phyloP scores from a whole-genome alignment of 164 flowering plant species.

The Pachysandra terminalis region DNA sequence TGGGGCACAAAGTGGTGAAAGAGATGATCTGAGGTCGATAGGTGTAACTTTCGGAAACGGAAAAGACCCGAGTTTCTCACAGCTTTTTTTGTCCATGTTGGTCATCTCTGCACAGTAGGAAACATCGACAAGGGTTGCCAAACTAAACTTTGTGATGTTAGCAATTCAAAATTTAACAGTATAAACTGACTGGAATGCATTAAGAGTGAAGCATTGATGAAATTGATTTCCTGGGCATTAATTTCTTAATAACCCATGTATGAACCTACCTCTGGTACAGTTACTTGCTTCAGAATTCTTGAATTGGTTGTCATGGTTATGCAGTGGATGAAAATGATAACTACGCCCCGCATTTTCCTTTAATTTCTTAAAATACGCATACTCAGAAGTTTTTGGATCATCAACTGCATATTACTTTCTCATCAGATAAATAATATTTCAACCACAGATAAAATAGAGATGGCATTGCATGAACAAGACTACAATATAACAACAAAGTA shows the following conservation, averaged over 20 bases:
- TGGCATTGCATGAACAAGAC: background rate
- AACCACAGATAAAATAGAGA: background rate
- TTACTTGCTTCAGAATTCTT: conserved; percentile 22
- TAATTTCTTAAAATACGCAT: conserved; percentile 56
- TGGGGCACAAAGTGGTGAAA: conserved; percentile 23
- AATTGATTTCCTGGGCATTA: background rate
- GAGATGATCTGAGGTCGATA: conserved; percentile 14
- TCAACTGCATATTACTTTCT: conserved; percentile 31
- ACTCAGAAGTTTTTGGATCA: conserved; percentile 75
- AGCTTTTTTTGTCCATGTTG: conserved; percentile 13
- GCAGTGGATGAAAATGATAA: conserved; percentile 13
- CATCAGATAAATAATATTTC: conserved; percentile 1
- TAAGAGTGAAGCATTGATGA: background rate
- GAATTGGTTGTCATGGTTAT: conserved; percentile 18
- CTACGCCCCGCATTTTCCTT: conserved; percentile 31
- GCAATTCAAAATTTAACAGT: background rate
- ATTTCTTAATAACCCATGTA: background rate
- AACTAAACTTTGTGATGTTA: background rate
- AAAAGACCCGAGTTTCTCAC: conserved; percentile 16
- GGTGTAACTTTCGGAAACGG: conserved; percentile 25
- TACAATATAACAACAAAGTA: background rate
- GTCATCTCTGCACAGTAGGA: conserved; percentile 20
- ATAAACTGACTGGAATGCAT: background rate
- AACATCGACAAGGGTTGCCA: background rate
- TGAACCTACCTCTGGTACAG: conserved; percentile 25